Percentiles rank a stretch among this genome's conserved stretches.
phyloP scores from a whole-genome alignment of 805 yeast genomes.

The Candida pseudoglaebosa region DNA sequence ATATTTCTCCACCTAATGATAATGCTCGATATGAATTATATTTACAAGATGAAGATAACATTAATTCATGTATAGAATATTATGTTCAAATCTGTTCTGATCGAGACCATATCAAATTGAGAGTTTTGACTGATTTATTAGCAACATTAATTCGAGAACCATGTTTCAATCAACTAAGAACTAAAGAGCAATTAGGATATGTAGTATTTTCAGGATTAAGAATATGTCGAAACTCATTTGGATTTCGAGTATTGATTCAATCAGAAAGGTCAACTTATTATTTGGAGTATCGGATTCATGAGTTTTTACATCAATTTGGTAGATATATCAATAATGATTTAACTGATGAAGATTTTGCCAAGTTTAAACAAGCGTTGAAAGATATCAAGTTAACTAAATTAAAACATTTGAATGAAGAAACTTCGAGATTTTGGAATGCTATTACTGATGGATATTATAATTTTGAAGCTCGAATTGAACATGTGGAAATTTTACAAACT shows the following conservation, averaged over 20 bases:
- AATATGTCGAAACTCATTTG: constrained; percentile 66
- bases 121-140: constrained; percentile 57
- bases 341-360: constrained; percentile 60
- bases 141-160: constrained; percentile 81
- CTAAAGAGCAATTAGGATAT: constrained; percentile 93
- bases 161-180: constrained; percentile 82
- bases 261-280: constrained; percentile 74
- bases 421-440: constrained; percentile 56
- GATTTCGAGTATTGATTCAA: constrained; percentile 74
- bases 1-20: constrained; percentile 23
- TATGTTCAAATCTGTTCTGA: constrained; percentile 59
- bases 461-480: constrained; percentile 54
- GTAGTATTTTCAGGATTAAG: constrained; percentile 80
- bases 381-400: constrained; percentile 63
- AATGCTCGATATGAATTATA: constrained; percentile 44
- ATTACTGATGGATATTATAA: constrained; percentile 78
- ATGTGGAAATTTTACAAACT: constrained; percentile 51
- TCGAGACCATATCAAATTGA: constrained; percentile 22
- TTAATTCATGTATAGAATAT: constrained; percentile 82
- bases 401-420: constrained; percentile 79
- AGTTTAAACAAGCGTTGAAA: constrained; percentile 66
- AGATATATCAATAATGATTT: constrained; percentile 42
- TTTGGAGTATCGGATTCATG: constrained; percentile 71
- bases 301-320: constrained; percentile 52
- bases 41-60: constrained; percentile 63